Percentiles rank a stretch among this genome's conserved stretches.
Conservation (phyloP, 2,329 filamentous ascomycete species). For the Dactylonectria estremocensis region DNA sequence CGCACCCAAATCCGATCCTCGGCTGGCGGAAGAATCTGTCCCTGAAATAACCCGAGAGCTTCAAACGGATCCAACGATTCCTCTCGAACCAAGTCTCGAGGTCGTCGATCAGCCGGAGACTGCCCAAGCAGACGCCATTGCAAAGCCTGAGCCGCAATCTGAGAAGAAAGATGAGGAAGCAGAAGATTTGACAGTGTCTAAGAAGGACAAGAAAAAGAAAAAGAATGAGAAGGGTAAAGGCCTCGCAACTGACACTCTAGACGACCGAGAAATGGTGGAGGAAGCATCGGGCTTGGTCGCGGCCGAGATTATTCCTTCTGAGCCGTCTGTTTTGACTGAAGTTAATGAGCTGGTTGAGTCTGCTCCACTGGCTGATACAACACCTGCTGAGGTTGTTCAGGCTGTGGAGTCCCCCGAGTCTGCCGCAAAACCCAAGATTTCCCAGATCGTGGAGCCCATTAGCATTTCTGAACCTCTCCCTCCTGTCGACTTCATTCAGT, state of each 20-base stretch:
- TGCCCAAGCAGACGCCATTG: not conserved
- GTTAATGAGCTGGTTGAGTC: not conserved
- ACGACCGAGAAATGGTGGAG: conserved; percentile 26
- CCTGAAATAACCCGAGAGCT: not conserved
- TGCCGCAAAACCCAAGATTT: not conserved
- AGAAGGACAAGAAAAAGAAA: conserved; percentile 51
- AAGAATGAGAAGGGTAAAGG: conserved; percentile 35
- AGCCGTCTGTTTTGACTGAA: not conserved
- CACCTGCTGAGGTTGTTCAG: not conserved
- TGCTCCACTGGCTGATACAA: not conserved
- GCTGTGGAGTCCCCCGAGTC: conserved; percentile 15
- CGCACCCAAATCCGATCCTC: not conserved
- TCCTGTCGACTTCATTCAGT: not conserved
- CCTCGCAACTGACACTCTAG: conserved; percentile 5
- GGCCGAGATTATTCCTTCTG: not conserved
- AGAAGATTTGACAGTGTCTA: conserved; percentile 31
- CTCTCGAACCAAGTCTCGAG: not conserved
- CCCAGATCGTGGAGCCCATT: not conserved
- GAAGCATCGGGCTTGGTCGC: conserved; percentile 21
- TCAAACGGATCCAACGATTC: not conserved
- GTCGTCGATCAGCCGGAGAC: not conserved
- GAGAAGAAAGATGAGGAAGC: conserved; percentile 24
- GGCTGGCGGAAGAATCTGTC: not conserved
- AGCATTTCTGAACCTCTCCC: conserved; percentile 2
- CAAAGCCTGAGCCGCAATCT: conserved; percentile 16